Evolutionary conservation across 1,284 basidiomycete species (phyloP).

Genomic region (Ganoderma boninense): DNA sequence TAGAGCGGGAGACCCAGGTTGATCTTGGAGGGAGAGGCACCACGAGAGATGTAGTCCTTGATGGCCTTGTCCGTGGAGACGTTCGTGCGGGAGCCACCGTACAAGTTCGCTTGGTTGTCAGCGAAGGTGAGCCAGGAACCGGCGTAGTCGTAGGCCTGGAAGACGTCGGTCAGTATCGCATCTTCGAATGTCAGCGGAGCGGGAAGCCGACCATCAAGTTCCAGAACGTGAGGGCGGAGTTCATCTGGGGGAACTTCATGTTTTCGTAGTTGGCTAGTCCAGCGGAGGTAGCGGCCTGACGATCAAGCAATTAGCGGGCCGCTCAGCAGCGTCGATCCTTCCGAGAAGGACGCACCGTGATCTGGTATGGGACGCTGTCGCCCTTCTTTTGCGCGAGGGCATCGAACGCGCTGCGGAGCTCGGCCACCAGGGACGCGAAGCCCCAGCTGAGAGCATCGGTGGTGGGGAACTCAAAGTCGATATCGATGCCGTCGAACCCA

Average conservation of each 20-base stretch:
- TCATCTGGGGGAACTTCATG: slow-evolving; percentile 78
- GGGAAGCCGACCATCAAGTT: slow-evolving; percentile 82
- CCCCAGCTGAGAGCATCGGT: slow-evolving; percentile 60
- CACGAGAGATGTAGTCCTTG: slow-evolving; percentile 68
- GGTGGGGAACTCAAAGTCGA: slow-evolving; percentile 75
- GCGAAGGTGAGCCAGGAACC: slow-evolving; percentile 72
- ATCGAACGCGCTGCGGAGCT: slow-evolving; percentile 64
- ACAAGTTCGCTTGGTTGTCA: slow-evolving; percentile 89
- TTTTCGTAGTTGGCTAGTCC: slow-evolving; percentile 74
- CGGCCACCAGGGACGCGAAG: slow-evolving; percentile 65
- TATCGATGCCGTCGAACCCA: slow-evolving; percentile 86
- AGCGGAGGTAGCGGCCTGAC: slow-evolving; percentile 59
- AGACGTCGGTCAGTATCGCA: slow-evolving; percentile 13
- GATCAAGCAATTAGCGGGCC: neutral
- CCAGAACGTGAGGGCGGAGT: slow-evolving; percentile 82
- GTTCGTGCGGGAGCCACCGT: slow-evolving; percentile 65
- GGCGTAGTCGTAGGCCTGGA: slow-evolving; percentile 80
- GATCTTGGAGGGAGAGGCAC: slow-evolving; percentile 80
- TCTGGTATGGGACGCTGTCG: slow-evolving; percentile 63
- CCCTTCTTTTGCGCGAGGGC: slow-evolving; percentile 61
- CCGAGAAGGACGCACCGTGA: slow-evolving; percentile 52
- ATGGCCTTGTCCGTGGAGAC: slow-evolving; percentile 80
- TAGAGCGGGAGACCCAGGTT: slow-evolving; percentile 89
- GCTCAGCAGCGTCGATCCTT: neutral
- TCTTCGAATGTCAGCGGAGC: neutral